A percentile compares a stretch with the other conserved stretches of the same genome.
Conservation (phyloP, 768 basidiomycete species). For the Mycena sanguinolenta region DNA sequence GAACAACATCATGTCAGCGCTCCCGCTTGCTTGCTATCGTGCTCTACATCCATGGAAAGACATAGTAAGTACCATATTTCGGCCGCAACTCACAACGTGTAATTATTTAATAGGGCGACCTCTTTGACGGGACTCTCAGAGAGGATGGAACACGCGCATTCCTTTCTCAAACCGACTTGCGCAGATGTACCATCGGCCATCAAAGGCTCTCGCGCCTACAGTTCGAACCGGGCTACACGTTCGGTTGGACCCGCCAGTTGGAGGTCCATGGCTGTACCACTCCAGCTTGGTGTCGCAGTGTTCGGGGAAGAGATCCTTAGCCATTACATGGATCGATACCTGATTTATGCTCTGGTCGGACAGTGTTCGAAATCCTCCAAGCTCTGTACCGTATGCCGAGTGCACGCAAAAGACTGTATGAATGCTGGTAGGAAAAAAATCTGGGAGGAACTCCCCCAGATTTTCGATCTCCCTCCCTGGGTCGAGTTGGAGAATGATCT, state of each 20-base stretch:
- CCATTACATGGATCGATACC: too few relatives aligned
- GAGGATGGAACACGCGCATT: not conserved
- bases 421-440: not conserved
- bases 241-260: not conserved
- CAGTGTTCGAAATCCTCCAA: too few relatives aligned
- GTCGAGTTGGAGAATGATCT: not conserved
- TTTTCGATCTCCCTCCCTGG: not conserved
- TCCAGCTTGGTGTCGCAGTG: not conserved
- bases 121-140: not conserved
- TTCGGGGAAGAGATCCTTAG: not conserved
- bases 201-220: not conserved
- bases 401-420: not conserved
- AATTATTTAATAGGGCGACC: not conserved
- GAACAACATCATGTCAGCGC: not conserved
- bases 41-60: not conserved
- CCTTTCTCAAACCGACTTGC: not conserved
- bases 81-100: not conserved
- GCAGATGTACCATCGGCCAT: not conserved
- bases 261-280: not conserved
- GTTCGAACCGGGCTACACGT: not conserved
- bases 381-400: not conserved
- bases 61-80: not conserved
- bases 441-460: not conserved
- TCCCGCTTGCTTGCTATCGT: not conserved
- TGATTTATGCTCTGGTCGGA: too few relatives aligned